A percentile compares a stretch with the other conserved stretches of the same genome.
Conservation (phyloP, 139 green algal genomes). For the Monoraphidium neglectum region DNA sequence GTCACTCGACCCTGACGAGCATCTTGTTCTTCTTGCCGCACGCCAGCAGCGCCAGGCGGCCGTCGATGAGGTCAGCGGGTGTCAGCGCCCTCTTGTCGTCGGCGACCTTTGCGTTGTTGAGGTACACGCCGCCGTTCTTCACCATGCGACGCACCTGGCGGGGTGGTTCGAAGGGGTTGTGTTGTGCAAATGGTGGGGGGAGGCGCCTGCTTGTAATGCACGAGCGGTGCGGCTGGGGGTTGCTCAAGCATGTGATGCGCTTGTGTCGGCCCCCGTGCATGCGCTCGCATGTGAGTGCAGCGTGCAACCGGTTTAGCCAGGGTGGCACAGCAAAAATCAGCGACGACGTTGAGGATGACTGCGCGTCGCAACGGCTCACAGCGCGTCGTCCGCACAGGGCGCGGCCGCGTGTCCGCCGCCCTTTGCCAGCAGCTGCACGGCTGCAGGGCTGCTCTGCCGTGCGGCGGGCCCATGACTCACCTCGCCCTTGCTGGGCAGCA, state of each 20-base stretch:
- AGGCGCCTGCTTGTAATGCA: no score
- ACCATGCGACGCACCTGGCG: conserved; percentile 40
- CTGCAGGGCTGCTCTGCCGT: neutral
- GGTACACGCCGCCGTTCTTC: conserved; percentile 82
- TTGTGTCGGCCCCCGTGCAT: no score
- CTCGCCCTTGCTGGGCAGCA: conserved; percentile 89
- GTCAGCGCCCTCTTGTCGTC: conserved; percentile 63
- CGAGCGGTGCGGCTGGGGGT: no score
- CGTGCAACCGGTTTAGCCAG: no score
- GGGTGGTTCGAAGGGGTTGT: neutral
- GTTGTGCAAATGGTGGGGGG: no score
- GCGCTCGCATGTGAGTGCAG: no score
- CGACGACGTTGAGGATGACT: no score
- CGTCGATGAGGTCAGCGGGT: conserved; percentile 85
- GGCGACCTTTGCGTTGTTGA: conserved; percentile 92
- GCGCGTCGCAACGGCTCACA: no score
- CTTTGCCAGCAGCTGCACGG: neutral
- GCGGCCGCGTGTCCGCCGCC: no score
- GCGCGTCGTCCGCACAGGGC: no score
- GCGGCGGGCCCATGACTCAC: neutral
- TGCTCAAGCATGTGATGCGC: no score
- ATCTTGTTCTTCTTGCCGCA: conserved; percentile 99
- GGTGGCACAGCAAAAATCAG: no score
- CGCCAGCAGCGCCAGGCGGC: conserved; percentile 86
- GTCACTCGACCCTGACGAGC: conserved; percentile 71